Conservation (phyloP, 2,329 filamentous ascomycete species). For the Aspergillus terreus region DNA sequence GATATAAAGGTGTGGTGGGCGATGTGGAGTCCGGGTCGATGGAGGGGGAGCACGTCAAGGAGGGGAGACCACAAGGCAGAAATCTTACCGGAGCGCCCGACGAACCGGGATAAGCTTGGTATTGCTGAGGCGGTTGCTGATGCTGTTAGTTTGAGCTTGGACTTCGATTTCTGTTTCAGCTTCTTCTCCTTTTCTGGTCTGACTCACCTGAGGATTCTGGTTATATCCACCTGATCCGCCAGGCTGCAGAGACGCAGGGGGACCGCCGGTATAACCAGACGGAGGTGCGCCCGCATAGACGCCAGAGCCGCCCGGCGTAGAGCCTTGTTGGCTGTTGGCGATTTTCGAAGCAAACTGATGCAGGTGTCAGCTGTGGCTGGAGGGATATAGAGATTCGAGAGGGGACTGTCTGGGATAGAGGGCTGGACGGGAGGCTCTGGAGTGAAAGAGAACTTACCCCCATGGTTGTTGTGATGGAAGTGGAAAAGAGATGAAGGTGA, state of each 20-base stretch:
- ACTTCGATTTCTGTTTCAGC: background rate
- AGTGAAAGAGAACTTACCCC: constrained; percentile 4
- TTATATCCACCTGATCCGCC: constrained; percentile 41
- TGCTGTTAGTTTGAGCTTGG: background rate
- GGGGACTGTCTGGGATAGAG: background rate
- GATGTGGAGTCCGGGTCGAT: constrained; percentile 10
- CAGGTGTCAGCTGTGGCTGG: constrained; percentile 9
- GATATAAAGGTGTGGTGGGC: constrained; percentile 2
- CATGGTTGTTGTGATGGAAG: background rate
- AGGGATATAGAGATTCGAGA: background rate
- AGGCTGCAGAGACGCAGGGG: constrained; percentile 34
- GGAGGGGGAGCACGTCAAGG: constrained; percentile 7
- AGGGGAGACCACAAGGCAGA: constrained; percentile 8
- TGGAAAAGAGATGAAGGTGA: background rate
- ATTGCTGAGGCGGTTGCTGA: constrained; percentile 38
- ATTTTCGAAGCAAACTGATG: constrained; percentile 38
- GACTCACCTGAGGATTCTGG: constrained; percentile 5
- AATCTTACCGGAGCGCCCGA: constrained; percentile 35
- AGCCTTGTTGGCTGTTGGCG: constrained; percentile 33
- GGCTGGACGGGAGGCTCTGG: too few species aligned
- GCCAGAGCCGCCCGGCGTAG: constrained; percentile 13
- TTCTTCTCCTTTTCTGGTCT: background rate
- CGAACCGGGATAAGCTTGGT: constrained; percentile 54
- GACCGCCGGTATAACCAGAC: constrained; percentile 35
- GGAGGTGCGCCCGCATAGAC: constrained; percentile 34